Base-by-base conservation (phyloP, 2,329 filamentous ascomycete genomes). In the Colletotrichum sp. region DNA sequence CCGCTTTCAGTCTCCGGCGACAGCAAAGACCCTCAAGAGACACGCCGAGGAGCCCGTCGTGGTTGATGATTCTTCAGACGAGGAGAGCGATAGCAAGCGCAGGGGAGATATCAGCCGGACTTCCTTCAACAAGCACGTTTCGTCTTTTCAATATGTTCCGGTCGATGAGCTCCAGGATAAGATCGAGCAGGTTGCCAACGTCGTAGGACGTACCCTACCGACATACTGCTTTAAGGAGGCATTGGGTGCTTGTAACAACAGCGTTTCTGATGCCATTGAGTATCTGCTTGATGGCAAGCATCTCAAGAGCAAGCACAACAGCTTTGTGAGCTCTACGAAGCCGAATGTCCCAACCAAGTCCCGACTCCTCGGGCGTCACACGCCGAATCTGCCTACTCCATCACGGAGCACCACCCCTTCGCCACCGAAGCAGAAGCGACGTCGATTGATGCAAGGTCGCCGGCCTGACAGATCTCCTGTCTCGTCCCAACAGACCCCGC, bases 41-140 rank as follows among this genome's bases (percentile, higher is more conserved):
- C 83, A 86, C 4, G 83, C 83, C 16, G 79, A 81, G 21, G 83
- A 86, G 71, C 81, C 89, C 30, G 86, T 91, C 64, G 85, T 88
- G 18, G 86, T 89, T 72, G 83, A 88, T 4, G 89, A 91, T 72
- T 76, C 74, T 28, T 76, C 74, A 9, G 89, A 90, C 60, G 91
- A 89, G 7, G 90, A 92, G 68, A 88, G 90, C 68, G n/a, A 30
- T n/a, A 36, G 59, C 28, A 89, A 90, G 59, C 88, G 87, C 6
- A 90, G 91, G 65, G 89, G 89, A 57, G 92, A 92, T 52, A 93
- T 92, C 24, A 91, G 89, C 16, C 93, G 92, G 0, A 93, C 94
- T 34, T 85, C 85, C 18, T 90, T 91, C 79, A 85, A 84, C 77
- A 81, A 84, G 52, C 85, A 86, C 78, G 80, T 87, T 57, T 82